Conservation (phyloP, 495 filamentous ascomycete genomes). For the Aspergillus bridgeri region DNA sequence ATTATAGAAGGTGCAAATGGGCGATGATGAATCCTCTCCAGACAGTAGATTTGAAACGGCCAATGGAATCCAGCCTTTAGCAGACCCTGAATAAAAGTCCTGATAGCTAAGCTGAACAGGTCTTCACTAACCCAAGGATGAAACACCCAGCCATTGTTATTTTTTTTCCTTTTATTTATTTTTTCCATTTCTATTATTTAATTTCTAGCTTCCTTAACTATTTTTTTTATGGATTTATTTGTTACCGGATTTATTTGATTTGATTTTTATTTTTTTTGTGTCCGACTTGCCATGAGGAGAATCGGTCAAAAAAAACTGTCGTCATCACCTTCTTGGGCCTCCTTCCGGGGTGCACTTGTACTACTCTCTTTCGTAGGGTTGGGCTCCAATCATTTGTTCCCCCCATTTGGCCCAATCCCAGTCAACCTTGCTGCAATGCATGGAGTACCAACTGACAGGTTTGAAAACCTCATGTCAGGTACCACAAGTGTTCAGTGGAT, state of each 20-base stretch:
- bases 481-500: background rate
- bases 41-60: background rate
- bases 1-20: slow-evolving; percentile 7
- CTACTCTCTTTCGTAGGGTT: background rate
- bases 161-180: background rate
- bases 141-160: slow-evolving; percentile 4
- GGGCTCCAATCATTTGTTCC: background rate
- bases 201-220: background rate
- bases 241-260: background rate
- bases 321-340: background rate
- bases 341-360: background rate
- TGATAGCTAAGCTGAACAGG: slow-evolving; percentile 1
- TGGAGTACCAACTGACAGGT: background rate
- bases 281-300: background rate
- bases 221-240: background rate
- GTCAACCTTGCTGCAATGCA: background rate
- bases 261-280: background rate
- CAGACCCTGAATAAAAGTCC: slow-evolving; percentile 8
- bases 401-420: background rate
- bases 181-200: background rate
- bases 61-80: slow-evolving; percentile 1
- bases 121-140: slow-evolving; percentile 2
- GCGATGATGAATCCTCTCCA: slow-evolving; percentile 6
- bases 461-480: background rate
- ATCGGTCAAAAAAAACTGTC: background rate